Evolutionary conservation across 2,329 filamentous ascomycete species (phyloP).

Genomic region (Didymella keratinophila): DNA sequence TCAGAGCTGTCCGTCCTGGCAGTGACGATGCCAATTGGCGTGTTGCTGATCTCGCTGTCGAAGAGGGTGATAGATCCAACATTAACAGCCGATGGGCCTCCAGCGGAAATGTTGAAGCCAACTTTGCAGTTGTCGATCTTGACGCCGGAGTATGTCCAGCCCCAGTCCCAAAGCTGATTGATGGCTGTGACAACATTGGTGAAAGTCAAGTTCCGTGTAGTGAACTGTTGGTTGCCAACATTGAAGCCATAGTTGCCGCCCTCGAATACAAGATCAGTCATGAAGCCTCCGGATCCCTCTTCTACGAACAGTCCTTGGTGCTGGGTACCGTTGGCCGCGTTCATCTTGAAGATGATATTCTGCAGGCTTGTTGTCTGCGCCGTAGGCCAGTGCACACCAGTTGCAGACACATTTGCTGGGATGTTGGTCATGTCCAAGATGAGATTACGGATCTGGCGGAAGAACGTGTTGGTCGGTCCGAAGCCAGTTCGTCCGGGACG

Average conservation of each 20-base stretch:
- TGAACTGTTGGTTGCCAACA: slow-evolving; percentile 62
- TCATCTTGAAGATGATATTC: slow-evolving; percentile 56
- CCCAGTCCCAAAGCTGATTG: slow-evolving; percentile 67
- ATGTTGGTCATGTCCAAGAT: slow-evolving; percentile 66
- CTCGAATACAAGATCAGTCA: slow-evolving; percentile 56
- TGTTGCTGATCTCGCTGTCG: slow-evolving; percentile 63
- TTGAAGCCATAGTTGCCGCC: slow-evolving; percentile 53
- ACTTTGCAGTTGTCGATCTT: slow-evolving; percentile 61
- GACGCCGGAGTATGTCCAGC: slow-evolving; percentile 63
- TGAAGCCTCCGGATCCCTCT: slow-evolving; percentile 55
- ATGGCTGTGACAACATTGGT: slow-evolving; percentile 62
- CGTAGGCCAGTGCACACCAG: slow-evolving; percentile 57
- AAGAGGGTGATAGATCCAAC: slow-evolving; percentile 65
- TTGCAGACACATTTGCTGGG: slow-evolving; percentile 54
- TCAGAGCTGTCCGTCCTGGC: slow-evolving; percentile 54
- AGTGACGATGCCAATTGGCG: slow-evolving; percentile 60
- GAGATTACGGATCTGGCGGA: slow-evolving; percentile 70
- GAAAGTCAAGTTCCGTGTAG: slow-evolving; percentile 64
- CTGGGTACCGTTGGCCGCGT: slow-evolving; percentile 54
- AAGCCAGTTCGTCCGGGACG: slow-evolving; percentile 49
- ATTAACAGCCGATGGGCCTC: slow-evolving; percentile 49
- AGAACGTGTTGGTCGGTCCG: slow-evolving; percentile 68
- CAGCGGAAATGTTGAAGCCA: slow-evolving; percentile 59
- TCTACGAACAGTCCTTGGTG: slow-evolving; percentile 57
- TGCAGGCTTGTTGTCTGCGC: slow-evolving; percentile 57